A percentile compares a stretch with the other conserved stretches of the same genome.
phyloP scores from a whole-genome alignment of 140 eudicot species.

The Ambrosia hybrid region DNA sequence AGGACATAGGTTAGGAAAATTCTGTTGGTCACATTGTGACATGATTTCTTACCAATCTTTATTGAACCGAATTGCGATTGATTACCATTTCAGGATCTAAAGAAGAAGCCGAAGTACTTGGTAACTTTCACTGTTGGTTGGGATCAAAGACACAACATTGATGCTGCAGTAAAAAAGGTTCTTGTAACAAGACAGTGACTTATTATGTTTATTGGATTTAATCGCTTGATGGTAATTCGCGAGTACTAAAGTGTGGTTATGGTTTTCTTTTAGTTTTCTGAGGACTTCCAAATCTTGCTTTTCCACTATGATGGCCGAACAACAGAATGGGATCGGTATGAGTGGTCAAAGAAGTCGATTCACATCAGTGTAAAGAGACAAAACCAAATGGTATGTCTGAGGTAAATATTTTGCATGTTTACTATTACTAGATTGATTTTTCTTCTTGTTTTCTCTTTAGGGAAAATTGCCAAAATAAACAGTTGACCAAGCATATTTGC shows the following conservation, averaged over 20 bases:
- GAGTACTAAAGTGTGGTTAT: constrained; percentile 21
- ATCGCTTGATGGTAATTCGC: constrained; percentile 13
- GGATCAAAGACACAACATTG: constrained; percentile 64
- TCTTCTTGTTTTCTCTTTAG: too few relatives aligned
- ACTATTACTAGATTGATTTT: not conserved
- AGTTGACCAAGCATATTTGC: too few relatives aligned
- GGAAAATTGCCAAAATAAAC: too few relatives aligned
- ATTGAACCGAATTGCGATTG: not conserved
- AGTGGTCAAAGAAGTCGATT: constrained; percentile 76
- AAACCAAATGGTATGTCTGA: constrained; percentile 68
- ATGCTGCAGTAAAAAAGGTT: constrained; percentile 81
- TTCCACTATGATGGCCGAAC: constrained; percentile 88
- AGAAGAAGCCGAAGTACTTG: constrained; percentile 71
- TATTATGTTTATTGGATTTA: constrained; percentile 6
- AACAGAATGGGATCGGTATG: constrained; percentile 82
- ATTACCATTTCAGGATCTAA: constrained; percentile 58
- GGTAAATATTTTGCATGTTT: not conserved
- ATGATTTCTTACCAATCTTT: too few relatives aligned
- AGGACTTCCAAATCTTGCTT: constrained; percentile 72
- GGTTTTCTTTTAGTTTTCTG: constrained; percentile 55
- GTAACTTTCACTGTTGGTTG: constrained; percentile 89
- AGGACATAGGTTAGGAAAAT: not conserved
- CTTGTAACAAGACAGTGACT: constrained; percentile 7
- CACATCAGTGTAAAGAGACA: constrained; percentile 73
- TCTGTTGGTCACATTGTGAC: not conserved